phyloP scores from a whole-genome alignment of 2,329 filamentous ascomycete species.

The Esteya vermicola region DNA sequence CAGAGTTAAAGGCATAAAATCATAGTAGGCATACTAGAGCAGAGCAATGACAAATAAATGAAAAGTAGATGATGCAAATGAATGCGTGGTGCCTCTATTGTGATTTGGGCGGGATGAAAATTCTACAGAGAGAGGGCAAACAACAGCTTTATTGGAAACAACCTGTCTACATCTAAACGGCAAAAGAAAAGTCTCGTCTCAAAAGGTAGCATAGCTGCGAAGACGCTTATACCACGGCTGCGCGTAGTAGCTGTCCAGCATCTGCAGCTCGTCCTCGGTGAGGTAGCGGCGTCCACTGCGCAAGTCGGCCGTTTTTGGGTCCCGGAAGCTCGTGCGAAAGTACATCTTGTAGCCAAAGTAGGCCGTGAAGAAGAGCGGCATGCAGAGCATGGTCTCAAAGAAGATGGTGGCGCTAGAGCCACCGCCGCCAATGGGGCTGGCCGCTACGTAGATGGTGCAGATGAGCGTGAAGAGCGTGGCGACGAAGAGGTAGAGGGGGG shows the following conservation, averaged over 20 bases:
- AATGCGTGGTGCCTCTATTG: too few relatives aligned
- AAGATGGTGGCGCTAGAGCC: slow-evolving; percentile 3
- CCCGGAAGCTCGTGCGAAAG: slow-evolving; percentile 7
- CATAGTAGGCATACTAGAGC: too few relatives aligned
- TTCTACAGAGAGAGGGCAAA: too few relatives aligned
- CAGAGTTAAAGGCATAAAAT: neutral
- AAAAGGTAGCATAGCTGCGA: slow-evolving; percentile 6
- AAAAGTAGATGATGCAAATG: too few relatives aligned
- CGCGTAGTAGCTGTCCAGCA: slow-evolving; percentile 7
- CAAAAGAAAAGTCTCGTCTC: too few relatives aligned
- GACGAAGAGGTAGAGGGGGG: slow-evolving; percentile 3
- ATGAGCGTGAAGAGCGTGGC: slow-evolving; percentile 5
- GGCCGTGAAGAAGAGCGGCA: slow-evolving; percentile 5
- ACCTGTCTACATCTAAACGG: too few relatives aligned
- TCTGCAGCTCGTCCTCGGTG: slow-evolving; percentile 4
- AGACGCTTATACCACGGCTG: slow-evolving; percentile 4
- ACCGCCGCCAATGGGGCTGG: slow-evolving; percentile 6
- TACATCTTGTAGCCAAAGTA: slow-evolving; percentile 7
- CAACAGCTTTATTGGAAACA: too few relatives aligned
- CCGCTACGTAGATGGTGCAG: slow-evolving; percentile 6
- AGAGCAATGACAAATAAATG: too few relatives aligned
- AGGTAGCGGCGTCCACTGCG: slow-evolving; percentile 6
- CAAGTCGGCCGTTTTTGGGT: slow-evolving; percentile 6
- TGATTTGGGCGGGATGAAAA: too few relatives aligned
- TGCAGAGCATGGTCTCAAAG: slow-evolving; percentile 8